phyloP scores from a whole-genome alignment of 495 filamentous ascomycete genomes.

The Aspergillus carlsbadensis region DNA sequence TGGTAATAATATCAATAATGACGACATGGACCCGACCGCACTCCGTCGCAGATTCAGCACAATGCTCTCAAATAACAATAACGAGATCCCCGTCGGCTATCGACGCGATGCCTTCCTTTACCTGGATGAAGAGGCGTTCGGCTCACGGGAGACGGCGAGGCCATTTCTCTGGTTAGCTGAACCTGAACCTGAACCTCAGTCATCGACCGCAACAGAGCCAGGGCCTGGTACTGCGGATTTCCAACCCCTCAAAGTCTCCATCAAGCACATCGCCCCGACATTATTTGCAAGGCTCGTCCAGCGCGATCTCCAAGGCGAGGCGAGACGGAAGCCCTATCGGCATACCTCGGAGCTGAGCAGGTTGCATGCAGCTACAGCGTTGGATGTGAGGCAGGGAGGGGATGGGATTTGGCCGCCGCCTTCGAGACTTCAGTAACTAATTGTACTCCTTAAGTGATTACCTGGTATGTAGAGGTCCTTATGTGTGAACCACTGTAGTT shows the following conservation, averaged over 20 bases:
- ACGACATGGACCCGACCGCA: slow-evolving; percentile 1
- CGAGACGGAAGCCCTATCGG: slow-evolving; percentile 16
- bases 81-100: slow-evolving; percentile 11
- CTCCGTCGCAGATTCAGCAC: slow-evolving; percentile 8
- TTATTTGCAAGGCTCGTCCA: slow-evolving; percentile 16
- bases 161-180: slow-evolving; percentile 14
- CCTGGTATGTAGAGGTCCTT: too few relatives aligned
- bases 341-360: slow-evolving; percentile 11
- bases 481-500: too few relatives aligned
- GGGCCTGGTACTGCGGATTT: not conserved
- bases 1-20: not conserved
- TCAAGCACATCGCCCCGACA: slow-evolving; percentile 20
- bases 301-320: slow-evolving; percentile 15
- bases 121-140: slow-evolving; percentile 13
- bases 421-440: slow-evolving; percentile 9
- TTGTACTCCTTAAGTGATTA: too few relatives aligned
- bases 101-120: slow-evolving; percentile 16
- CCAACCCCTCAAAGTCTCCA: slow-evolving; percentile 13
- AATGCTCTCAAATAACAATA: not conserved
- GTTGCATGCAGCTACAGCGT: slow-evolving; percentile 8
- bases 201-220: not conserved
- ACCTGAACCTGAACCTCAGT: slow-evolving; percentile 2
- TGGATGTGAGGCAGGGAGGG: not conserved
- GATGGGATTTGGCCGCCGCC: slow-evolving; percentile 20
- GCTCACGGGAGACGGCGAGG: slow-evolving; percentile 7